These are phyloP conservation scores for Russula lepida DNA, from an alignment of 768 basidiomycete species.

Conservation along the genomic window DNA sequence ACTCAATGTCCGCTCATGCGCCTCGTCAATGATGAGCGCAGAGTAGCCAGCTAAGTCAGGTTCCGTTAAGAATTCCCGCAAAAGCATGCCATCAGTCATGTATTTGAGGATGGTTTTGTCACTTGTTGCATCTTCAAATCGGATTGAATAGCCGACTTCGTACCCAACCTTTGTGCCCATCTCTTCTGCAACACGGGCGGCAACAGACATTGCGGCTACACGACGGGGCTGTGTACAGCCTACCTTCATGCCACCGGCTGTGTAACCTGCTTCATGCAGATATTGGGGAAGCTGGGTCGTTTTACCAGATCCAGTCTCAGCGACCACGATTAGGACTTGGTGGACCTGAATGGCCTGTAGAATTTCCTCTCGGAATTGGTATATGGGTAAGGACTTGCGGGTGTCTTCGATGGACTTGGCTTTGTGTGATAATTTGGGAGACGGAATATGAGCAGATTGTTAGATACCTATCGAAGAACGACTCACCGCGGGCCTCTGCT, in stretches of 20 bases:
- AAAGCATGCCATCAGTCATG: conserved; percentile 99
- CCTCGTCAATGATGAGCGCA: conserved; percentile 95
- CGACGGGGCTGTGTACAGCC: conserved; percentile 98
- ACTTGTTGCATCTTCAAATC: conserved; percentile 98
- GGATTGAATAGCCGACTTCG: conserved; percentile 99
- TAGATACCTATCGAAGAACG: background rate
- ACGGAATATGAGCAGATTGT: conserved; percentile 1
- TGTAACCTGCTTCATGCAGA: conserved; percentile 95
- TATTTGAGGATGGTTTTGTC: conserved; percentile 99
- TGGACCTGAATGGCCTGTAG: conserved; percentile 84
- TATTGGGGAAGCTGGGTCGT: conserved; percentile 98
- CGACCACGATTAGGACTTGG: conserved; percentile 94
- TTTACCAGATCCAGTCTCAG: conserved; percentile 98
- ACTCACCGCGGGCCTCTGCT: conserved; percentile 79
- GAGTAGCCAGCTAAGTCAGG: conserved; percentile 94
- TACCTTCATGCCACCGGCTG: conserved; percentile 75
- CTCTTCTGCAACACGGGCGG: conserved; percentile 97
- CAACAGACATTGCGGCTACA: conserved; percentile 98
- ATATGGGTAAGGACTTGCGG: conserved; percentile 89
- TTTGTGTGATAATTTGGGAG: conserved; percentile 24
- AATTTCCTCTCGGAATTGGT: conserved; percentile 77
- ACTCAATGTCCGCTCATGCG: conserved; percentile 94
- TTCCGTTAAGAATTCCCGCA: conserved; percentile 95
- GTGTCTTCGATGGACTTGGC: conserved; percentile 89
- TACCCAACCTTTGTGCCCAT: conserved; percentile 96